phyloP scores from a whole-genome alignment of 2,329 filamentous ascomycete genomes.

The Colletotrichum paranaense region DNA sequence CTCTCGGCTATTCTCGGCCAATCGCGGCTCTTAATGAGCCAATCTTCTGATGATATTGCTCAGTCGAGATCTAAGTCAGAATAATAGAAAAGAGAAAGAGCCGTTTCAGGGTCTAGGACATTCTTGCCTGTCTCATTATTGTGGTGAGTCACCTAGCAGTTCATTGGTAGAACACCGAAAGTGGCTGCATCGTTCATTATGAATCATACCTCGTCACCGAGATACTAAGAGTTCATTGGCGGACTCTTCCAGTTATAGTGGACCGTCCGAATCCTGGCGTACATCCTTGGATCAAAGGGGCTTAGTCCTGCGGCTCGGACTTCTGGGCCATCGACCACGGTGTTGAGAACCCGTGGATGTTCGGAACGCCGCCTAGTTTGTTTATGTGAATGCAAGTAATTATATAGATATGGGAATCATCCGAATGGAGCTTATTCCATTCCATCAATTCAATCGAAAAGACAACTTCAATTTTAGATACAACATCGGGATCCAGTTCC shows the following conservation, averaged over 20 bases:
- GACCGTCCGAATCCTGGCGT: not conserved
- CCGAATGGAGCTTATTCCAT: not conserved
- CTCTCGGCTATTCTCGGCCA: not conserved
- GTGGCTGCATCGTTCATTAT: conserved; percentile 5
- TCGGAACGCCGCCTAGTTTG: not conserved
- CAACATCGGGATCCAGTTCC: not conserved
- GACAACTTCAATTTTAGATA: not conserved
- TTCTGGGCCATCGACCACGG: not conserved
- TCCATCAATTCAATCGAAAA: not conserved
- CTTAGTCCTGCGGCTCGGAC: not conserved
- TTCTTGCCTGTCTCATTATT: not conserved
- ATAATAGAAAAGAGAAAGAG: not conserved
- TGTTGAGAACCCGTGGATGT: not conserved
- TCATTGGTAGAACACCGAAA: too few species aligned
- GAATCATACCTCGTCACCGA: conserved; percentile 1
- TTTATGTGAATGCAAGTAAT: not conserved
- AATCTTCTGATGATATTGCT: not conserved
- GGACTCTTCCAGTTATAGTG: not conserved
- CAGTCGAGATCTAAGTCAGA: not conserved
- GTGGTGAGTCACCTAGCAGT: not conserved
- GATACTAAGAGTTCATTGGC: not conserved
- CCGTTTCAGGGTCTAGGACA: not conserved
- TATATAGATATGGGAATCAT: not conserved
- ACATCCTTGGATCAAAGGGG: not conserved
- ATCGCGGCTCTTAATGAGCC: not conserved